Evolutionary conservation across 2,329 filamentous ascomycete species (phyloP), one percentile per base, ranked within the genome.

Genomic region (Pseudocercospora fijiensis): DNA sequence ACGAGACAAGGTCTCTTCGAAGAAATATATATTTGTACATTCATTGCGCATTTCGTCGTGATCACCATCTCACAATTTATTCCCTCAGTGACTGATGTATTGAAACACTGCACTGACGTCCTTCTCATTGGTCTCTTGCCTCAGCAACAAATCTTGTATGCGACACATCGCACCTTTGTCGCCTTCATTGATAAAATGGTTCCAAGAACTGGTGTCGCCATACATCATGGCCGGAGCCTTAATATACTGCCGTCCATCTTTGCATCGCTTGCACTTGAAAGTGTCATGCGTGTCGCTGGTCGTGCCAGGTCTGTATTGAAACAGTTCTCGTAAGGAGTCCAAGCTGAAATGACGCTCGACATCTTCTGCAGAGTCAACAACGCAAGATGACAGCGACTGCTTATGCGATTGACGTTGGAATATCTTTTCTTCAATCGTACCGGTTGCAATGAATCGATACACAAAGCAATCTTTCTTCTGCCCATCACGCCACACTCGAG

Each of bases 391-490:
- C 1, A 99, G 82, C 7, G 92, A 96, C 78, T 99, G 95, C 79
- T 99, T 99, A 82, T 99, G 96, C 0, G 91, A 96, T 75, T 99
- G 95, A 9, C 96, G 89, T 78, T 99, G 95, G 80, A 99, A 99
- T 70, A 99, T 97, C 80, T 99, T 99, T 78, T 99, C 95, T 75
- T 99, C 95, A 66, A 99, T 99, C 0, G 93, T 97, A 3, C 95
- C 95, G 0, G 96, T 98, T 0, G 93, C 91, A 72, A 99, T 99
- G 80, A 99, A 99, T n/a, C 95, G 90, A 77, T 99, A 99, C 16
- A 99, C 95, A 72, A 99, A 99, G 74, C 95, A 99, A 74, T 99
- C 95, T 76, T 99, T 99, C 84, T 96, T 98, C 78, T 99, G 95
- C 0, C 95, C 95, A 72, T 99, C 95, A 83, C 95, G 91, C 95